Base-by-base conservation (phyloP, 129 eudicot genomes). In the Arctium lappa region DNA sequence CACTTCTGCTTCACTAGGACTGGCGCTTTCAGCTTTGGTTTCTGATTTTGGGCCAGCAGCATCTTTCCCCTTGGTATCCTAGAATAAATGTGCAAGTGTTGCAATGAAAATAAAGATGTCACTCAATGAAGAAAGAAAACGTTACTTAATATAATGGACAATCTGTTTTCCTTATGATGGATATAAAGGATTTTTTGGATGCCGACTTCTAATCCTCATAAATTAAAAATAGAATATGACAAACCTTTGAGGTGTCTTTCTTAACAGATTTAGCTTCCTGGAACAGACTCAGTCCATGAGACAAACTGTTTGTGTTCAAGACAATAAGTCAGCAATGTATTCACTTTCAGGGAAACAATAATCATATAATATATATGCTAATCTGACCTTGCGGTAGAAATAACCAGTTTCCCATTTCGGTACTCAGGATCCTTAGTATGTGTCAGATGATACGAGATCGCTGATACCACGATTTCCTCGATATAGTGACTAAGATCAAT, bases 391-490 rank as follows among this genome's bases (percentile, higher is more conserved):
- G 88, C 56, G 7, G 97, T 81, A 65, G 99, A 93, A 50, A 95
- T 91, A 79, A 91, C 92, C 29, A 95, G 94, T 69, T 91, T 95
- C 46, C 98, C 99, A 76, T 91, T 93, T 87, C 99, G 87, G 83
- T 95, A 93, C 71, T 90, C 92, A 0, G 94, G 98, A 72, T 91
- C 89, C 83, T 85, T 87, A 1, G 88, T 86, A 62, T 91, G 91
- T 86, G 89, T 95, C 71, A 95, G 83, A 88, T 95, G 98, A 85
- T 91, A 90, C 3, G 98, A 91, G 33, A 95, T 93, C 16, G 99
- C 99, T 2, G 99, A 95, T 8, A 95, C 92, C 56, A 93, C 99
- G 40, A 95, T 89, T 86, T 95, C 99, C 82, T 95, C 99, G 31
- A 93, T 93, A 77, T 90, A 90, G 30, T 85, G 86, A 79, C 99